Evolutionary conservation across 1,284 basidiomycete genomes (phyloP).

Genomic region (Ganoderma meredithae): DNA sequence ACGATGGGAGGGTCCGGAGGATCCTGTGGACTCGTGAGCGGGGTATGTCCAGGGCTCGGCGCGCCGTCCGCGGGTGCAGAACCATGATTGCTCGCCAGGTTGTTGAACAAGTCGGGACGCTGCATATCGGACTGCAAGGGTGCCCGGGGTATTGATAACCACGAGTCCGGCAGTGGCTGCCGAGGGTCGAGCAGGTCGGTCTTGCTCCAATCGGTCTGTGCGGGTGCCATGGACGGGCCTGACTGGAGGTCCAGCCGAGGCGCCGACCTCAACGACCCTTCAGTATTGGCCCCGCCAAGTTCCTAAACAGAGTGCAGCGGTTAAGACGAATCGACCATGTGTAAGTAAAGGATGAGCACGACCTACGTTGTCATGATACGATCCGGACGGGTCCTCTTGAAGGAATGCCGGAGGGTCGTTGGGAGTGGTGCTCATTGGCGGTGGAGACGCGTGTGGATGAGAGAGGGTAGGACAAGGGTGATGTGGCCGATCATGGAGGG

Average conservation of each 20-base stretch:
- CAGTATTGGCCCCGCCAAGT: background rate
- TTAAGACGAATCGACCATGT: background rate
- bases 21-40: background rate
- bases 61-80: background rate
- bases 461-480: background rate
- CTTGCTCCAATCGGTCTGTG: background rate
- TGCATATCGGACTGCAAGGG: background rate
- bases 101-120: background rate
- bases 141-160: background rate
- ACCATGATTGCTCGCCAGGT: background rate
- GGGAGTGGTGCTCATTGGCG: background rate
- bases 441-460: too few species aligned
- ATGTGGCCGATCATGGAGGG: background rate
- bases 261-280: background rate
- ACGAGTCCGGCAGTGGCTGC: background rate
- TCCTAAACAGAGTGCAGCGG: background rate
- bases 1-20: background rate
- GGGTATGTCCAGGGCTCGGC: background rate
- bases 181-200: background rate
- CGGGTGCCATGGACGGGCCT: background rate
- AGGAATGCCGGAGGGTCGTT: background rate
- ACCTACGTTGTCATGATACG: background rate
- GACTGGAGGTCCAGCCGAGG: background rate
- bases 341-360: background rate
- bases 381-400: background rate